Conservation (phyloP, 2,329 filamentous ascomycete genomes). For the Neonectria neomacrospora region DNA sequence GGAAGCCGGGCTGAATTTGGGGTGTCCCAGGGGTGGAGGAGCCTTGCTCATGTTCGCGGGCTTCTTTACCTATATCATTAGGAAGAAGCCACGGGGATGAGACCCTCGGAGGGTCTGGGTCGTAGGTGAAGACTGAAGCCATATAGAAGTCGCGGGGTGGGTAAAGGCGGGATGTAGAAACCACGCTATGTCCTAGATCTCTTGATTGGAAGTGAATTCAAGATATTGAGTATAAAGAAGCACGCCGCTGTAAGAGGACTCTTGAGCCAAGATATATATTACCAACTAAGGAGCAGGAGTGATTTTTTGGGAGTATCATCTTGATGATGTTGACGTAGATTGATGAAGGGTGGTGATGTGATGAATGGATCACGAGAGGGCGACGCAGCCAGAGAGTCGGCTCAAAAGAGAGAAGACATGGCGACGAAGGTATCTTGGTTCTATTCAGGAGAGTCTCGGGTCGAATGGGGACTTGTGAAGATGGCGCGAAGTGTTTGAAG, state of each 20-base stretch:
- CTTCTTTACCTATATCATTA: constrained; percentile 54
- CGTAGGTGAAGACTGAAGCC: constrained; percentile 97
- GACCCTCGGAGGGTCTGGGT: constrained; percentile 86
- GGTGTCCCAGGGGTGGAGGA: constrained; percentile 42
- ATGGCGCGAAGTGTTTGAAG: constrained; percentile 9
- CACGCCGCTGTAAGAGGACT: constrained; percentile 24
- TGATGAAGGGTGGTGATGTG: constrained; percentile 29
- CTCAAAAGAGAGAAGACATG: constrained; percentile 40
- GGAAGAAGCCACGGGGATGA: constrained; percentile 88
- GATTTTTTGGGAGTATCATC: constrained; percentile 42
- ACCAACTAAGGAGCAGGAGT: constrained; percentile 28
- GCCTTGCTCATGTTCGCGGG: constrained; percentile 41
- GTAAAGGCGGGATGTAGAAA: constrained; percentile 56
- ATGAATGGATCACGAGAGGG: constrained; percentile 35
- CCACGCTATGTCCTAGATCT: background rate
- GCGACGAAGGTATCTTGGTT: constrained; percentile 22
- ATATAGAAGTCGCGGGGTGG: constrained; percentile 57
- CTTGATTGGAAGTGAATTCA: constrained; percentile 15
- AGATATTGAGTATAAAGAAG: constrained; percentile 34
- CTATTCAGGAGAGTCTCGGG: background rate
- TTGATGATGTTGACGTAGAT: constrained; percentile 30
- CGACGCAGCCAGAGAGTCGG: constrained; percentile 33
- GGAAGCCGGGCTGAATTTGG: constrained; percentile 50
- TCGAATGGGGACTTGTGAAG: background rate
- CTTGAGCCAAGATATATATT: constrained; percentile 25